Base-by-base conservation (phyloP, 345 rosid genomes). In the Linum usitatissimum region DNA sequence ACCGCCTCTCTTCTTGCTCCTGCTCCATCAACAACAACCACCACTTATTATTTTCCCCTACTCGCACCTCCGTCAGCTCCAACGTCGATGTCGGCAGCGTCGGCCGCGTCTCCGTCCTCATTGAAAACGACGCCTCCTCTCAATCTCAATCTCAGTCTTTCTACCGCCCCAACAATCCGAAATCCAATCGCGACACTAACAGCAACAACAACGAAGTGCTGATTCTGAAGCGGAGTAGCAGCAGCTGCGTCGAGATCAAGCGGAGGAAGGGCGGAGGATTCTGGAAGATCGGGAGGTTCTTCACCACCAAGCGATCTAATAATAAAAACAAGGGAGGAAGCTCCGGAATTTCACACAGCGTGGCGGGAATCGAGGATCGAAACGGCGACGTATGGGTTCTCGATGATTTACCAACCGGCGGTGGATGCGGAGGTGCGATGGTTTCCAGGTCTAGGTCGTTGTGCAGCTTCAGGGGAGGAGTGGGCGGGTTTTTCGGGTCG, bases 381-480 rank as follows among this genome's bases (percentile, higher is more conserved):
- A 89, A 83, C 65, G 83, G 84, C 64, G 84, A 88, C 73, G 63
- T 88, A 31, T 89, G 97, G 96, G 87, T 78, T 57, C 85, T 86
- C 62, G 96, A 90, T 69, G 79, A 82, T 62, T 30, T 2, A 1
- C 3, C 14, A 2, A 4, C 51, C 0, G 17, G 0, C 15, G 51
- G 51, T 13, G 51, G 51, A 10, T 10, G 51, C 5, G 14, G 51
- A 1, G 51, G 51, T 17, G 51, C 13, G 51, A 45, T 45, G 0
- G 96, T 88, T 20, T 87, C 95, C 15, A 84, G 99, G 71, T 90
- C 92, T 28, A 93, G 99, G 74, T 93, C 99, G 55, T 78, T 93
- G 7, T 84, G 91, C 72, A 90, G 96, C 61, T 93, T 90, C 64
- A 76, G 96, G 59, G 59, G 59, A 28, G 94, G 88, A 1, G 28